Conservation (phyloP, 305 asterid species). For the Stenogyne calaminthoides region DNA sequence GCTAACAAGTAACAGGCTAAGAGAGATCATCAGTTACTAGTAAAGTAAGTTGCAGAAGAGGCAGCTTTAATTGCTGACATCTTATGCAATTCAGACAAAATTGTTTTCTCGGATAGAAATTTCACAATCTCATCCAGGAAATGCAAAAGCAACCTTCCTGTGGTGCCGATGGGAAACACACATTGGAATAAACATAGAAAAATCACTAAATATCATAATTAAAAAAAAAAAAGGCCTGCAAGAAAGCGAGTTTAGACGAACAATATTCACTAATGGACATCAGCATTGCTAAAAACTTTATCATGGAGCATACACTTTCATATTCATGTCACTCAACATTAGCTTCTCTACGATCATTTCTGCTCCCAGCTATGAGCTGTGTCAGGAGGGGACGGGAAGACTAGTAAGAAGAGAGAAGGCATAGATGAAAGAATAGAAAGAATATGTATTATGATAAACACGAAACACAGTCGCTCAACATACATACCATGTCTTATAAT, state of each 20-base stretch:
- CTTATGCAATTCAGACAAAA: not conserved
- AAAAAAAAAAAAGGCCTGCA: not conserved
- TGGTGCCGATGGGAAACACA: not conserved
- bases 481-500: slow-evolving; percentile 15
- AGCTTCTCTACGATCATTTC: slow-evolving; percentile 17
- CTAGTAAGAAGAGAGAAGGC: not conserved
- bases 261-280: slow-evolving; percentile 15
- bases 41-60: no score
- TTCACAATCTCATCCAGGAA: not conserved
- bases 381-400: not conserved
- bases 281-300: slow-evolving; percentile 5
- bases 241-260: not conserved
- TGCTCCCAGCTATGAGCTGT: slow-evolving; percentile 22
- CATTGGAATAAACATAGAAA: not conserved
- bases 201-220: slow-evolving; percentile 10
- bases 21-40: no score
- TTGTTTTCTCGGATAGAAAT: not conserved
- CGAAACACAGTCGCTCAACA: not conserved
- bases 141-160: not conserved
- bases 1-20: no score
- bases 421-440: not conserved
- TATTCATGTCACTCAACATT: not conserved
- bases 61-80: no score
- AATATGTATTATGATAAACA: not conserved
- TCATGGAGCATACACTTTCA: not conserved